Percentiles rank a stretch among this genome's conserved stretches.
Evolutionary conservation across 805 yeast genomes (phyloP).

Genomic region (Starmerella gropengiesseri): DNA sequence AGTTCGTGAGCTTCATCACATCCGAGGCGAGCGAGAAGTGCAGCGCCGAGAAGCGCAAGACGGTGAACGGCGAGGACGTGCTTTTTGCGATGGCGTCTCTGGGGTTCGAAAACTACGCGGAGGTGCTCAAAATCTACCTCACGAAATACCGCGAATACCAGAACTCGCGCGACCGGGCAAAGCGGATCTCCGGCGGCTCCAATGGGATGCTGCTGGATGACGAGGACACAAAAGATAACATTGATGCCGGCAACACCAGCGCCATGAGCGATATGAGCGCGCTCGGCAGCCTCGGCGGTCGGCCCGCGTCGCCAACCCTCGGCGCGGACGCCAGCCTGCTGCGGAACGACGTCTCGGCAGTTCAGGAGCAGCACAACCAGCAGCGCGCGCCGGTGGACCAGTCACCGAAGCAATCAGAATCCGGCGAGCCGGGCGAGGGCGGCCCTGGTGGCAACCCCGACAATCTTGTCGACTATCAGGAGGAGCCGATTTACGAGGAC

Average conservation of each 20-base stretch:
- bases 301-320: neutral
- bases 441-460: constrained; percentile 6
- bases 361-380: too few relatives aligned
- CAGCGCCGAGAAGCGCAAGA: constrained; percentile 52
- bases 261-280: neutral
- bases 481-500: constrained; percentile 16
- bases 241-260: neutral
- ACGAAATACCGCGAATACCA: constrained; percentile 50
- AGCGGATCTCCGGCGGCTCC: constrained; percentile 9
- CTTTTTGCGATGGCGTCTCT: constrained; percentile 51
- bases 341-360: too few relatives aligned
- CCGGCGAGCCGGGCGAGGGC: neutral
- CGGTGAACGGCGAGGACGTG: constrained; percentile 61
- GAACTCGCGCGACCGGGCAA: constrained; percentile 21
- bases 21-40: constrained; percentile 56
- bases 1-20: constrained; percentile 57
- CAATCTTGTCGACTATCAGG: constrained; percentile 11
- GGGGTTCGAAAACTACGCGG: constrained; percentile 62
- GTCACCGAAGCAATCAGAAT: too few relatives aligned
- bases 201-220: neutral
- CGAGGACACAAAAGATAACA: neutral
- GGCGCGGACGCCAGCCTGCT: too few relatives aligned
- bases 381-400: too few relatives aligned
- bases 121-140: constrained; percentile 53
- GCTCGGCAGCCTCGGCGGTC: neutral